Evolutionary conservation across 169 alveolate species (phyloP), one percentile per base, ranked within the genome.

Genomic region (Plasmodium coatneyi): DNA sequence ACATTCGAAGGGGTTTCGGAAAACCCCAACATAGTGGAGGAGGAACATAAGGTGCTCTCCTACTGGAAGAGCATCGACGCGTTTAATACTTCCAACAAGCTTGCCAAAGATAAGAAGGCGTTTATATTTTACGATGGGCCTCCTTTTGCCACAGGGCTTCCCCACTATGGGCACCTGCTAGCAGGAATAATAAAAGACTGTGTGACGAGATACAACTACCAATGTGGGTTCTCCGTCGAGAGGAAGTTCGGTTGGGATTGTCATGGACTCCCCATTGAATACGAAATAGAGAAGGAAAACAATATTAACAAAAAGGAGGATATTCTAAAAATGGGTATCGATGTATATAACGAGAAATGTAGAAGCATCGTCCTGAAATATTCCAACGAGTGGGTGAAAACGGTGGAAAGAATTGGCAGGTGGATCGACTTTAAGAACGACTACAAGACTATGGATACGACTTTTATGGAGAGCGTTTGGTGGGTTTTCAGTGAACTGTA

Each of bases 241-340:
- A 96, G 99, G 92, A 96, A 99, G 82, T 99, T 99, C 90, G 99
- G 99, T 7, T 99, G 99, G 99, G 99, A 99, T 94, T 99, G 99
- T 95, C 99, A 99, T 95, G 99, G 99, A 19, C 98, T 99, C 28
- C 99, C 99, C 3, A 98, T 99, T 52, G 99, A 99, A 96, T 97
- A 98, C 87, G 99, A 98, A 96, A 99, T 99, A 82, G 99, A 99
- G 94, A 98, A 99, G 96, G 93, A 92, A 79, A 95, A 98, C 82
- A 96, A 97, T 60, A 98, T 99, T 72, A 97, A 97, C 76, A 96
- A 97, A 19, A 97, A 97, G 80, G 96, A 97, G 46, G 99, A 99
- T 49, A 98, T 98, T 83, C 90, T 98, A 83, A 96, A 96, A 95
- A 96, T 98, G 97, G 99, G 99, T 19, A 95, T 94, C 49, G 96